phyloP scores from a whole-genome alignment of 2,329 filamentous ascomycete species.

The Sporothrix globosa region DNA sequence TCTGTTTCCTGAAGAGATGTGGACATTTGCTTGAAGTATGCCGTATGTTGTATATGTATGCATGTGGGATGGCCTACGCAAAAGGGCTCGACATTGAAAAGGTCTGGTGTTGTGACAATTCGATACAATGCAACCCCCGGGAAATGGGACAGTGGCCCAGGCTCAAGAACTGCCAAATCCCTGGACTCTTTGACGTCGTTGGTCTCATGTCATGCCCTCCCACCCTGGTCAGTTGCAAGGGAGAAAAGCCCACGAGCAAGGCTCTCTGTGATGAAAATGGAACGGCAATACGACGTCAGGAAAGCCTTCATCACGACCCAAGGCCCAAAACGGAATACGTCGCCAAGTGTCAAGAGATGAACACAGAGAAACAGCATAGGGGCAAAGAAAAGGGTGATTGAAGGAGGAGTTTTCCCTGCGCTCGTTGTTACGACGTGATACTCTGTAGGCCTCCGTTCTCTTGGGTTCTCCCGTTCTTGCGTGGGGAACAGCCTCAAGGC shows the following conservation, averaged over 20 bases:
- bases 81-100: neutral
- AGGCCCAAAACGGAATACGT: neutral
- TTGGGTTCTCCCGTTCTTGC: no score
- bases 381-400: no score
- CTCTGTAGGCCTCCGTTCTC: no score
- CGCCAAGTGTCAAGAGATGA: no score
- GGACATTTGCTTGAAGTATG: no score
- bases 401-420: no score
- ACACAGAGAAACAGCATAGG: no score
- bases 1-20: conserved; percentile 1
- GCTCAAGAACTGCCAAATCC: neutral
- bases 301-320: neutral
- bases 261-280: conserved; percentile 9
- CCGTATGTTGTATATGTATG: no score
- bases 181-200: conserved; percentile 4
- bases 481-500: no score
- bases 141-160: neutral
- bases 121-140: conserved; percentile 1
- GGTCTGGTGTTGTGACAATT: neutral
- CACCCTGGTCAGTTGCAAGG: neutral
- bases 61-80: no score
- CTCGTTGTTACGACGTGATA: no score
- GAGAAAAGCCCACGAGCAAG: neutral
- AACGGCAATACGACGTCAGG: neutral
- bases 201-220: neutral